These are phyloP conservation scores for Geum urbanum DNA, from an alignment of 306 rosid species.

Conservation along the genomic window DNA sequence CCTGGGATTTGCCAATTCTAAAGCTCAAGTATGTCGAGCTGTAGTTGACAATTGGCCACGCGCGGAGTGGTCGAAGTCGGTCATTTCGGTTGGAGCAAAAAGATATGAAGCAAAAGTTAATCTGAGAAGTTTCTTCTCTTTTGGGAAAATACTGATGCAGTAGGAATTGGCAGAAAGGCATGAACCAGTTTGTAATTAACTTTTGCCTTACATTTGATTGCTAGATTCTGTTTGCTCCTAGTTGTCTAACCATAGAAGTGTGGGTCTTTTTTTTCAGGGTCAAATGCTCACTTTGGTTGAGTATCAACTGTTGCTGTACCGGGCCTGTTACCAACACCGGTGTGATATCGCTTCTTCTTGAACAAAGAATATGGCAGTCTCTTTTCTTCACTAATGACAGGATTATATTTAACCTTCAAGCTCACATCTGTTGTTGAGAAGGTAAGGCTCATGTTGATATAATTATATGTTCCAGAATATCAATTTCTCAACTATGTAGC, in stretches of 20 bases:
- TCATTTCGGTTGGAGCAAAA: too few relatives aligned
- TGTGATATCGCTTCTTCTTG: constrained; percentile 98
- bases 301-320: constrained; percentile 80
- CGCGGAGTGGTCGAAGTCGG: too few relatives aligned
- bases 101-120: too few relatives aligned
- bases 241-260: constrained; percentile 27
- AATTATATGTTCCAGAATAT: not conserved
- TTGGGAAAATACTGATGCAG: too few relatives aligned
- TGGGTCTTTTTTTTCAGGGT: constrained; percentile 55
- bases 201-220: not conserved
- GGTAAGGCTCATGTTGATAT: constrained; percentile 33
- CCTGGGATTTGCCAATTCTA: too few relatives aligned
- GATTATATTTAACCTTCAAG: constrained; percentile 90
- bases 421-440: constrained; percentile 95
- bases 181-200: not conserved
- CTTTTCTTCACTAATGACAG: constrained; percentile 90
- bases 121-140: too few relatives aligned
- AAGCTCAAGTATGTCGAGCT: too few relatives aligned
- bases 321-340: constrained; percentile 94
- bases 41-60: too few relatives aligned
- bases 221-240: constrained; percentile 3
- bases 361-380: constrained; percentile 98
- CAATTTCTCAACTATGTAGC: not conserved
- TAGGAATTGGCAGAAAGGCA: constrained; percentile 13
- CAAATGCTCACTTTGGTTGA: constrained; percentile 92